A percentile compares a stretch with the other conserved stretches of the same genome.
phyloP scores from a whole-genome alignment of 495 filamentous ascomycete genomes.

The Lophiotrema nucula region DNA sequence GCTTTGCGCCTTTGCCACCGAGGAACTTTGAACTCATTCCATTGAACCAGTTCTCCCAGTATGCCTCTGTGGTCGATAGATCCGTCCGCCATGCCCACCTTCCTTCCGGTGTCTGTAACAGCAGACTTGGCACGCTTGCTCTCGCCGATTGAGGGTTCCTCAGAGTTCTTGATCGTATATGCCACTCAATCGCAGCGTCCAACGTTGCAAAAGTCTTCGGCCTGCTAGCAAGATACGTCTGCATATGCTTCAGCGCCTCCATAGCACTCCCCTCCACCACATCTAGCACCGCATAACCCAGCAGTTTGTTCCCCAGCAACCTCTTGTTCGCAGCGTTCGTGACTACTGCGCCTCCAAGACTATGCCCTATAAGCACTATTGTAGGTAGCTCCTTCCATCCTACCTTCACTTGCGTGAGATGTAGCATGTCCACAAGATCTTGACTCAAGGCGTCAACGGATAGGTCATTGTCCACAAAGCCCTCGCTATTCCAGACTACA shows the following conservation, averaged over 20 bases:
- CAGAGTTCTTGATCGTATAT: slow-evolving; percentile 84
- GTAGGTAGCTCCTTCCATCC: slow-evolving; percentile 71
- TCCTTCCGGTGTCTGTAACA: slow-evolving; percentile 52
- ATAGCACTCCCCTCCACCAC: slow-evolving; percentile 90
- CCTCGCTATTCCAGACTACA: slow-evolving; percentile 50
- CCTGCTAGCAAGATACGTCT: slow-evolving; percentile 81
- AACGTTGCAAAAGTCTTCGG: slow-evolving; percentile 73
- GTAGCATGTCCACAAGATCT: slow-evolving; percentile 71
- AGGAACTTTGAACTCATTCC: slow-evolving; percentile 89
- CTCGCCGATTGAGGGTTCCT: slow-evolving; percentile 77
- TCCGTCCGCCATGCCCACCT: slow-evolving; percentile 86
- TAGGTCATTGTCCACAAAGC: slow-evolving; percentile 35
- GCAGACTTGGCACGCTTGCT: slow-evolving; percentile 81
- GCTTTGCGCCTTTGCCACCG: slow-evolving; percentile 76
- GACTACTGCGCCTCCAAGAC: slow-evolving; percentile 90
- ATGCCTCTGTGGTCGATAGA: slow-evolving; percentile 77
- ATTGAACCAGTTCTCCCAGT: slow-evolving; percentile 92
- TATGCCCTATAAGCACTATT: slow-evolving; percentile 86
- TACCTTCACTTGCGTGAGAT: slow-evolving; percentile 61
- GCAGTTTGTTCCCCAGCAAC: slow-evolving; percentile 61
- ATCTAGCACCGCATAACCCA: slow-evolving; percentile 90
- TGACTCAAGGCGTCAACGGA: slow-evolving; percentile 59
- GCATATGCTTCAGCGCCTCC: slow-evolving; percentile 94
- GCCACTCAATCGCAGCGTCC: slow-evolving; percentile 86
- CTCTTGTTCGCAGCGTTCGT: slow-evolving; percentile 73